A percentile compares a stretch with the other conserved stretches of the same genome.
These are phyloP conservation scores for Nakazawaea peltata DNA, from an alignment of 805 yeast genomes.

Conservation along the genomic window DNA sequence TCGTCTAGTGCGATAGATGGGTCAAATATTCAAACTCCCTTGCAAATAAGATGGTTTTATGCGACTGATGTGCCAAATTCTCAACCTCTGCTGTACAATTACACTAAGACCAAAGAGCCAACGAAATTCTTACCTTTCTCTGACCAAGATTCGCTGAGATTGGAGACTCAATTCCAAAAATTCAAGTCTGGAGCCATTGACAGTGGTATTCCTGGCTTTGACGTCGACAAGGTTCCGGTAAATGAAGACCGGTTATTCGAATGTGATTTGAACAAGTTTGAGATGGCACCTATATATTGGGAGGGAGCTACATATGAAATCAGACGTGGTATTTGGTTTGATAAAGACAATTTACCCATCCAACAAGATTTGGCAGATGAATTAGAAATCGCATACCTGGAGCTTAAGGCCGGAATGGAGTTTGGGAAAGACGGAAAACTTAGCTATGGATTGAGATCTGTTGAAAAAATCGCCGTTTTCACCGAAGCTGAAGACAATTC, in stretches of 20 bases:
- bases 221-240: slow-evolving; percentile 39
- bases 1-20: no score
- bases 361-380: slow-evolving; percentile 38
- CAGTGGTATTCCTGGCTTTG: slow-evolving; percentile 1
- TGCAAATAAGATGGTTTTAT: slow-evolving; percentile 63
- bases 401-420: slow-evolving; percentile 22
- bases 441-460: slow-evolving; percentile 12
- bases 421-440: slow-evolving; percentile 7
- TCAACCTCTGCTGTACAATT: slow-evolving; percentile 56
- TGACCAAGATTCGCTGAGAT: slow-evolving; percentile 45
- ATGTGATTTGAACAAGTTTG: slow-evolving; percentile 51
- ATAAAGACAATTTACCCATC: slow-evolving; percentile 48
- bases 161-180: slow-evolving; percentile 45
- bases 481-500: slow-evolving; percentile 15
- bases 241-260: slow-evolving; percentile 75
- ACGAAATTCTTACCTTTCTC: slow-evolving; percentile 63
- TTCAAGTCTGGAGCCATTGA: slow-evolving; percentile 9
- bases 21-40: no score
- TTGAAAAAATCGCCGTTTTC: slow-evolving; percentile 20
- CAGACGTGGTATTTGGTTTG: slow-evolving; percentile 82
- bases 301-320: slow-evolving; percentile 80
- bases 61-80: slow-evolving; percentile 71
- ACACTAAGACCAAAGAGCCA: slow-evolving; percentile 42
- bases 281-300: slow-evolving; percentile 74
- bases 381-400: slow-evolving; percentile 48